Percentiles rank a stretch among this genome's conserved stretches.
Evolutionary conservation across 192 early-diverging fungal species (phyloP).

Genomic region (Linnemannia schmuckeri): DNA sequence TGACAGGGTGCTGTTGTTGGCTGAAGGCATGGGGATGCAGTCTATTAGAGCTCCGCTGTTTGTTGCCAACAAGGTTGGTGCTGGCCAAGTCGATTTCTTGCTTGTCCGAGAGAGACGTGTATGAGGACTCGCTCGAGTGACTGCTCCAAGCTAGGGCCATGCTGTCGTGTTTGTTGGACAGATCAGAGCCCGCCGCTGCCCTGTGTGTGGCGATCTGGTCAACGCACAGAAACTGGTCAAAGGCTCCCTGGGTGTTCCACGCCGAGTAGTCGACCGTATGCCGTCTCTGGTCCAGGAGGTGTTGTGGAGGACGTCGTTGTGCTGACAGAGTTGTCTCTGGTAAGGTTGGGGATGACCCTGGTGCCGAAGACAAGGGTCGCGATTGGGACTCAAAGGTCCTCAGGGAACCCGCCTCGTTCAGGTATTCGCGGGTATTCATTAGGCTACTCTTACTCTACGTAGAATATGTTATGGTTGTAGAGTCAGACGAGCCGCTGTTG

Average conservation of each 20-base stretch:
- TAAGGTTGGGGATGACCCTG: neutral
- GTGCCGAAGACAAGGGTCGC: neutral
- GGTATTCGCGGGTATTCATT: neutral
- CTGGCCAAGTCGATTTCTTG: neutral
- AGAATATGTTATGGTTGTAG: neutral
- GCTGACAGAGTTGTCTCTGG: neutral
- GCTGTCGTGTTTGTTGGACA: slow-evolving; percentile 1
- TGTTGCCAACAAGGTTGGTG: neutral
- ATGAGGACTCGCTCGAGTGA: neutral
- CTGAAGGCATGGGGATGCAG: neutral
- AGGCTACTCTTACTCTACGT: neutral
- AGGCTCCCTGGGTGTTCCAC: neutral
- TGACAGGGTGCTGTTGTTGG: neutral
- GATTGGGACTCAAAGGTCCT: neutral
- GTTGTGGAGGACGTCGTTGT: neutral
- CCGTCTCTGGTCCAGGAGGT: slow-evolving; percentile 26
- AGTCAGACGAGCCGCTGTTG: neutral
- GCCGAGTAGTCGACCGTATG: slow-evolving; percentile 30
- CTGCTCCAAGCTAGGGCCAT: neutral
- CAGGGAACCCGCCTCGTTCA: neutral
- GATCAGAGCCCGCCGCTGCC: neutral
- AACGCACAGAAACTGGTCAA: neutral
- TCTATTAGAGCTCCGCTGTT: neutral
- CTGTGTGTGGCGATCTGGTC: neutral
- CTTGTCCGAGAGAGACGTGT: neutral